Conservation (phyloP, 2,329 filamentous ascomycete genomes). For the Colletotrichum melonis region DNA sequence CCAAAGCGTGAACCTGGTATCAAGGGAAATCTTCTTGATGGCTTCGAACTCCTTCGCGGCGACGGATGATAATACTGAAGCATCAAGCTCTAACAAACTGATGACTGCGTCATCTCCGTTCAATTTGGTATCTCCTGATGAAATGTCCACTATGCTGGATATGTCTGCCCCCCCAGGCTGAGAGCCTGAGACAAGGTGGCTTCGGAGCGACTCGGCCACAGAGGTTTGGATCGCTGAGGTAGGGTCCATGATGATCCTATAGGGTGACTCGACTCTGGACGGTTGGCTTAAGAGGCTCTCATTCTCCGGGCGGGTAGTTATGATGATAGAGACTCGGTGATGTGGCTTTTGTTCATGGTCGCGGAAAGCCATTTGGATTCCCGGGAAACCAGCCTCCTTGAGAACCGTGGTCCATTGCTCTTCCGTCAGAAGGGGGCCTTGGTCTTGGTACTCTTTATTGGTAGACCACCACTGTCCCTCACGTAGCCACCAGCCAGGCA, state of each 20-base stretch:
- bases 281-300: not conserved
- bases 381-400: constrained; percentile 32
- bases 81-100: not conserved
- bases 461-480: constrained; percentile 38
- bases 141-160: not conserved
- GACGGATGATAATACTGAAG: constrained; percentile 18
- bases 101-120: not conserved
- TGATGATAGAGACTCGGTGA: constrained; percentile 1
- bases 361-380: constrained; percentile 39
- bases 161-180: not conserved
- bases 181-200: not conserved
- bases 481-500: constrained; percentile 52
- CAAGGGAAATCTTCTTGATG: not conserved
- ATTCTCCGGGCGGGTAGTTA: not conserved
- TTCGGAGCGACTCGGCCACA: not conserved
- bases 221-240: not conserved
- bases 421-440: constrained; percentile 40
- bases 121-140: not conserved
- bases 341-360: constrained; percentile 34
- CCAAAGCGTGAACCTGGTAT: not conserved
- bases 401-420: constrained; percentile 39
- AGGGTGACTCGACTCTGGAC: not conserved
- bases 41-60: not conserved
- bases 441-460: constrained; percentile 33
- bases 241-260: not conserved